Evolutionary conservation across 164 flowering plant species (phyloP).

Genomic region (Platanus orientalis): DNA sequence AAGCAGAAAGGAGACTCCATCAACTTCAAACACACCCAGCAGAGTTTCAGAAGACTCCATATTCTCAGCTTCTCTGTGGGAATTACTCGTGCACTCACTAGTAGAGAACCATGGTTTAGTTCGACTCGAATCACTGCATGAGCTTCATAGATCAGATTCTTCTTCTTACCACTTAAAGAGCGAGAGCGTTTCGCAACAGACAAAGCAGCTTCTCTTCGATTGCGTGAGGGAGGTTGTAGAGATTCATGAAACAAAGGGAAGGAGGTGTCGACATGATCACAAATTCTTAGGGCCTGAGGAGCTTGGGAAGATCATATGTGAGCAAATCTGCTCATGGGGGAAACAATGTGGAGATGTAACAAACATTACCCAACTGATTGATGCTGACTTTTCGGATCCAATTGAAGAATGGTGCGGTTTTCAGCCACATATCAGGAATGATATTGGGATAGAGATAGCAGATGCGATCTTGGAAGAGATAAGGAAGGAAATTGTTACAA

Average conservation of each 20-base stretch:
- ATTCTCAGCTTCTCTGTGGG: slow-evolving; percentile 37
- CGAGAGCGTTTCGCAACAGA: slow-evolving; percentile 21
- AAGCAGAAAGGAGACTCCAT: neutral
- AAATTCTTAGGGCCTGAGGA: slow-evolving; percentile 30
- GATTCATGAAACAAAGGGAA: slow-evolving; percentile 9
- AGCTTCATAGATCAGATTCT: slow-evolving; percentile 11
- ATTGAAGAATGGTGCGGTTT: slow-evolving; percentile 28
- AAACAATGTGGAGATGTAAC: slow-evolving; percentile 27
- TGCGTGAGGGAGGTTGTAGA: slow-evolving; percentile 27
- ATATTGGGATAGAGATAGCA: slow-evolving; percentile 28
- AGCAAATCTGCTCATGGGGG: slow-evolving; percentile 28
- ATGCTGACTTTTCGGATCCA: slow-evolving; percentile 22
- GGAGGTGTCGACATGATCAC: neutral
- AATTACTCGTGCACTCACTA: slow-evolving; percentile 19
- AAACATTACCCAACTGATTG: slow-evolving; percentile 21
- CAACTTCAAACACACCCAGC: slow-evolving; percentile 11
- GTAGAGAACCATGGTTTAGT: slow-evolving; percentile 17
- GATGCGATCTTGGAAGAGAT: slow-evolving; percentile 41
- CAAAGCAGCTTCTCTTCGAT: slow-evolving; percentile 40
- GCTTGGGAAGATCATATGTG: slow-evolving; percentile 30
- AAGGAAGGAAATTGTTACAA: slow-evolving; percentile 23
- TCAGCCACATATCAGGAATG: slow-evolving; percentile 12
- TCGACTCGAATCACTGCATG: slow-evolving; percentile 14
- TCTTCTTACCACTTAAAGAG: slow-evolving; percentile 19
- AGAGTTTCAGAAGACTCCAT: slow-evolving; percentile 29